A percentile compares a stretch with the other conserved stretches of the same genome.
Evolutionary conservation across 2,329 filamentous ascomycete species (phyloP).

Genomic region (Hymenoscyphus repandus): DNA sequence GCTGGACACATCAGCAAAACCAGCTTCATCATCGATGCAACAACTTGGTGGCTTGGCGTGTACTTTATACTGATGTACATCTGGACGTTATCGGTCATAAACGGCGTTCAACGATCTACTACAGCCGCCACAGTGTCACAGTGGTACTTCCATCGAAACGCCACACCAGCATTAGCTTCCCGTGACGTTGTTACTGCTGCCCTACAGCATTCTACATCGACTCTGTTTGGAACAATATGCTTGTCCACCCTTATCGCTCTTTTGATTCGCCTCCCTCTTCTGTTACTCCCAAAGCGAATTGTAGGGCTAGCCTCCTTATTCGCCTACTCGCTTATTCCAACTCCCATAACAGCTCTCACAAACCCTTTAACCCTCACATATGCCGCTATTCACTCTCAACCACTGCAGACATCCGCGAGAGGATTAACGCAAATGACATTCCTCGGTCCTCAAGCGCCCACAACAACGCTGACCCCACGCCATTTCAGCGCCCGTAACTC

Average conservation of each 20-base stretch:
- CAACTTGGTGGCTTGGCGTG: conserved; percentile 91
- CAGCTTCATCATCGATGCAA: conserved; percentile 74
- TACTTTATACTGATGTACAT: conserved; percentile 93
- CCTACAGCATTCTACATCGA: conserved; percentile 73
- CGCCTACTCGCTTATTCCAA: conserved; percentile 76
- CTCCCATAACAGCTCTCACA: conserved; percentile 77
- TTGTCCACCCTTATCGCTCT: conserved; percentile 78
- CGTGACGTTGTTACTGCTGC: conserved; percentile 79
- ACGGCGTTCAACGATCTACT: conserved; percentile 82
- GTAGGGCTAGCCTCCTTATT: conserved; percentile 60
- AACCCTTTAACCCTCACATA: conserved; percentile 92
- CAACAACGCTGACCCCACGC: conserved; percentile 62
- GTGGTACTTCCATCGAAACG: conserved; percentile 97
- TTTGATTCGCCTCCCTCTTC: conserved; percentile 75
- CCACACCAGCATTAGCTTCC: conserved; percentile 70
- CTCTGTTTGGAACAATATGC: conserved; percentile 88
- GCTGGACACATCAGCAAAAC: conserved; percentile 79
- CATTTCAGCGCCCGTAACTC: conserved; percentile 41
- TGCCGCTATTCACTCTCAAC: conserved; percentile 86
- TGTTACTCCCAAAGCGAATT: conserved; percentile 71
- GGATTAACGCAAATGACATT: conserved; percentile 79
- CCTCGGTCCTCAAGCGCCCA: conserved; percentile 66
- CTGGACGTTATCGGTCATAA: conserved; percentile 85
- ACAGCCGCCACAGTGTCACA: conserved; percentile 94
- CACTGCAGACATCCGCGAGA: conserved; percentile 70